A percentile compares a stretch with the other conserved stretches of the same genome.
Conservation (phyloP, 1,139 yeast species). For the Nakaseomyces kungkrabaensis region DNA sequence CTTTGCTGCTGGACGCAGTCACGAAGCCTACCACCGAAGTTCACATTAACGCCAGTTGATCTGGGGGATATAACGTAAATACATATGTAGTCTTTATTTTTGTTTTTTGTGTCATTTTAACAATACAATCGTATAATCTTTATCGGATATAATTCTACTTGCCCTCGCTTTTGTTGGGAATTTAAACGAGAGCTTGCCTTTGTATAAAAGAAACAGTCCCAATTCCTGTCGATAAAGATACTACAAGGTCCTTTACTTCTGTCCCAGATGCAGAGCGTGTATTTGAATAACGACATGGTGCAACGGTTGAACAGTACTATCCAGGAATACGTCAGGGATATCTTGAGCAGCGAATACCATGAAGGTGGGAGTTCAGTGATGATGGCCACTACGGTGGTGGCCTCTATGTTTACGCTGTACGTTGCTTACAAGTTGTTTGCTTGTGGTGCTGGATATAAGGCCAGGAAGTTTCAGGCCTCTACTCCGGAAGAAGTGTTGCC, state of each 20-base stretch:
- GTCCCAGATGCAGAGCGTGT: constrained; percentile 5
- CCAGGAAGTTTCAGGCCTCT: constrained; percentile 43
- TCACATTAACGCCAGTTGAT: constrained; percentile 57
- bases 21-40: constrained; percentile 69
- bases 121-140: too few species aligned
- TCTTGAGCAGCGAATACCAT: constrained; percentile 12
- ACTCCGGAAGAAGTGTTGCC: constrained; percentile 80
- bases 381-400: constrained; percentile 15
- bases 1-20: constrained; percentile 71
- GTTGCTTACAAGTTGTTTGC: constrained; percentile 12
- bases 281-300: constrained; percentile 20
- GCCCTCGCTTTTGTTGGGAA: too few species aligned
- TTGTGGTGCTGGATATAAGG: constrained; percentile 24
- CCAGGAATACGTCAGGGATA: constrained; percentile 16
- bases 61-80: background rate
- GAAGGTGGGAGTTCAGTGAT: constrained; percentile 7
- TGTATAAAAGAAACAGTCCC: too few species aligned
- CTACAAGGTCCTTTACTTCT: too few species aligned
- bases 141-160: too few species aligned
- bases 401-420: constrained; percentile 14
- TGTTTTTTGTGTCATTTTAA: background rate
- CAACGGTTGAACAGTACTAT: constrained; percentile 23
- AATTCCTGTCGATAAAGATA: too few species aligned
- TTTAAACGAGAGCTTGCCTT: too few species aligned
- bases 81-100: background rate